A percentile compares a stretch with the other conserved stretches of the same genome.
These are phyloP conservation scores for Ambrosiella beaveri DNA, from an alignment of 2,329 filamentous ascomycete species.

Conservation along the genomic window DNA sequence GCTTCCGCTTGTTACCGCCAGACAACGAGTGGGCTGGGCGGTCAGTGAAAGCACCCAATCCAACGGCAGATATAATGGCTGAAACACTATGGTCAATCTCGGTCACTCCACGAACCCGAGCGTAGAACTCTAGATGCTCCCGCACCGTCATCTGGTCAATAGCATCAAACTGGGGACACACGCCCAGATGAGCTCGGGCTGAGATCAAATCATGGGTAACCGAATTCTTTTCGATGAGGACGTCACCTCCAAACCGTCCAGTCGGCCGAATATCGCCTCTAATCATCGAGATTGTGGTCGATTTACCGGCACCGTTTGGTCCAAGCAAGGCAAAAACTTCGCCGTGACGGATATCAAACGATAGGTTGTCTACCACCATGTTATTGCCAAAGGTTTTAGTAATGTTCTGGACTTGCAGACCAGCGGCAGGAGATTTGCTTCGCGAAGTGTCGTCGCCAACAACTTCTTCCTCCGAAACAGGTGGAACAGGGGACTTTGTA, in stretches of 20 bases:
- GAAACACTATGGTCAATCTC: slow-evolving; percentile 62
- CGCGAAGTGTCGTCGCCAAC: slow-evolving; percentile 28
- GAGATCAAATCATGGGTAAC: slow-evolving; percentile 54
- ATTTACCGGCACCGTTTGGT: slow-evolving; percentile 83
- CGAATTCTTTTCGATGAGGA: slow-evolving; percentile 63
- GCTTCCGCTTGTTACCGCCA: slow-evolving; percentile 86
- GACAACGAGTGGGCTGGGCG: slow-evolving; percentile 67
- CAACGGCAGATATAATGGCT: slow-evolving; percentile 65
- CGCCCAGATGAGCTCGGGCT: slow-evolving; percentile 65
- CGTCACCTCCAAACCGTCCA: slow-evolving; percentile 51
- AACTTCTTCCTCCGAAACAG: slow-evolving; percentile 38
- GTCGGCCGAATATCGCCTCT: slow-evolving; percentile 76
- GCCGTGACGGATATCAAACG: slow-evolving; percentile 61
- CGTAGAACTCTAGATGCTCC: slow-evolving; percentile 80
- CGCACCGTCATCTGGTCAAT: slow-evolving; percentile 81
- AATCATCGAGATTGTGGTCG: slow-evolving; percentile 74
- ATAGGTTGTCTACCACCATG: slow-evolving; percentile 73
- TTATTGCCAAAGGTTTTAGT: slow-evolving; percentile 64
- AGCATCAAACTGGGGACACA: slow-evolving; percentile 77
- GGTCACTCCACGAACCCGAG: slow-evolving; percentile 59
- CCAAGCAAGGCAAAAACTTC: slow-evolving; percentile 82
- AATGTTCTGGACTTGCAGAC: slow-evolving; percentile 62
- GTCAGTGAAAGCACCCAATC: slow-evolving; percentile 49
- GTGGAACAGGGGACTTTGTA: slow-evolving; percentile 12
- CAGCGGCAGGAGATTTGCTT: slow-evolving; percentile 29